phyloP scores from a whole-genome alignment of 805 yeast species.

The Phaffomyces antillensis region DNA sequence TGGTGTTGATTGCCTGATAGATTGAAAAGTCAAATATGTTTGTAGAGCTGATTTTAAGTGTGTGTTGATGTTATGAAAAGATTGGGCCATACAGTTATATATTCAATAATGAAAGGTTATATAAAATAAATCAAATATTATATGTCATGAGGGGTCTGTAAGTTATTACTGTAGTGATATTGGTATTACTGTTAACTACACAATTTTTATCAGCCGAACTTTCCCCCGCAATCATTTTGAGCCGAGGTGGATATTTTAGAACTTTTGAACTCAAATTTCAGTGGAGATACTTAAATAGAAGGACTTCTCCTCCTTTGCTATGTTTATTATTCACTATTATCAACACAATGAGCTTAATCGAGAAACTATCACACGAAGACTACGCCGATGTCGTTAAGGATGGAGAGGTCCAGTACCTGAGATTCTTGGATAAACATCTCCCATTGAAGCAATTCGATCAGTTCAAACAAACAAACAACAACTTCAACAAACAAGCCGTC shows the following conservation, averaged over 20 bases:
- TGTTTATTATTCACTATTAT: not conserved
- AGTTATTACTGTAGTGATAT: too few species aligned
- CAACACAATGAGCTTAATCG: not conserved
- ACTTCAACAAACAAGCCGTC: slow-evolving; percentile 4
- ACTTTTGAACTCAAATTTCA: too few species aligned
- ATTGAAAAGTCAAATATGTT: not conserved
- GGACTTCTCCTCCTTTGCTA: not conserved
- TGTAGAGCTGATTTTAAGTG: slow-evolving; percentile 4
- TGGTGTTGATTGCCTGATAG: slow-evolving; percentile 1
- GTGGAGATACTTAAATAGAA: not conserved
- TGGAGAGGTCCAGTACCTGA: not conserved
- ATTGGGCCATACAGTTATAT: slow-evolving; percentile 4
- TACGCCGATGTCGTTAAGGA: not conserved
- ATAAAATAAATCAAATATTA: slow-evolving; percentile 9
- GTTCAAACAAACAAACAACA: slow-evolving; percentile 2
- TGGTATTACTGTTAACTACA: too few species aligned
- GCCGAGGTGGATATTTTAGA: too few species aligned
- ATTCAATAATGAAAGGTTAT: slow-evolving; percentile 4
- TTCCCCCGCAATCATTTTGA: too few species aligned
- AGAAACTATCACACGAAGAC: not conserved
- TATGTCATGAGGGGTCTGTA: slow-evolving; percentile 4
- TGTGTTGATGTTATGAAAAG: slow-evolving; percentile 17
- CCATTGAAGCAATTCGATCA: slow-evolving; percentile 2
- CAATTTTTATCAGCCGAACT: too few species aligned
- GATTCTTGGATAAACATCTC: not conserved